Conservation (phyloP, 108 stramenopile species). For the Cyclotella choctawhatcheeana region DNA sequence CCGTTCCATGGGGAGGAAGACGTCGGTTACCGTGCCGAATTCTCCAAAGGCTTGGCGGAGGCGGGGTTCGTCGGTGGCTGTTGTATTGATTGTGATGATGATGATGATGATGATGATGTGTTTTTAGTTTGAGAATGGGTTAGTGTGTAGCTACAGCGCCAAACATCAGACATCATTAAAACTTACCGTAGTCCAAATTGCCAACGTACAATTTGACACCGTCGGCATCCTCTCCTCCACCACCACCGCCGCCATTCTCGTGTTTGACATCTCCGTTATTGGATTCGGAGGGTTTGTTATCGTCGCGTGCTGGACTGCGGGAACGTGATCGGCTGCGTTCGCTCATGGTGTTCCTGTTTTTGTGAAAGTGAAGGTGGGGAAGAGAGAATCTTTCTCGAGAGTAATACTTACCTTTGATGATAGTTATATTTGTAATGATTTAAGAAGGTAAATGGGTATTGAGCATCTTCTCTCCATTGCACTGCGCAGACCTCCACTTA, state of each 20-base stretch:
- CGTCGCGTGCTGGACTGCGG: constrained; percentile 61
- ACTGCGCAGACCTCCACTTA: too few relatives aligned
- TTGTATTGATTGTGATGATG: too few relatives aligned
- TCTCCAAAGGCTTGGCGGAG: constrained; percentile 57
- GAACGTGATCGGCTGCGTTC: constrained; percentile 64
- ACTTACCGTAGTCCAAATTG: constrained; percentile 80
- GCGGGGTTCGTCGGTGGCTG: constrained; percentile 58
- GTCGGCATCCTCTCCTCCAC: constrained; percentile 24
- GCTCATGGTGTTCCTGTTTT: constrained; percentile 30
- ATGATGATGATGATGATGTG: too few relatives aligned
- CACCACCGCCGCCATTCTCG: constrained; percentile 30
- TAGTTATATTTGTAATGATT: not conserved
- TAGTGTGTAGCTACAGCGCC: too few relatives aligned
- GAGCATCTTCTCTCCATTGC: too few relatives aligned
- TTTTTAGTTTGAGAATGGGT: too few relatives aligned
- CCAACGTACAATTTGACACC: constrained; percentile 91
- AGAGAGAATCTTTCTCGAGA: not conserved
- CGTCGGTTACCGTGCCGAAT: constrained; percentile 58
- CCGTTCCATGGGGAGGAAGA: constrained; percentile 65
- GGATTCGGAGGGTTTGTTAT: constrained; percentile 18
- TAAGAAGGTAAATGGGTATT: not conserved
- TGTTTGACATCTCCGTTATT: constrained; percentile 16
- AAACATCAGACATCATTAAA: not conserved
- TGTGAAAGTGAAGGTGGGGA: not conserved
- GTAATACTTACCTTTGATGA: not conserved